phyloP scores from a whole-genome alignment of 2,329 filamentous ascomycete species.

The Botrytis tulipae region DNA sequence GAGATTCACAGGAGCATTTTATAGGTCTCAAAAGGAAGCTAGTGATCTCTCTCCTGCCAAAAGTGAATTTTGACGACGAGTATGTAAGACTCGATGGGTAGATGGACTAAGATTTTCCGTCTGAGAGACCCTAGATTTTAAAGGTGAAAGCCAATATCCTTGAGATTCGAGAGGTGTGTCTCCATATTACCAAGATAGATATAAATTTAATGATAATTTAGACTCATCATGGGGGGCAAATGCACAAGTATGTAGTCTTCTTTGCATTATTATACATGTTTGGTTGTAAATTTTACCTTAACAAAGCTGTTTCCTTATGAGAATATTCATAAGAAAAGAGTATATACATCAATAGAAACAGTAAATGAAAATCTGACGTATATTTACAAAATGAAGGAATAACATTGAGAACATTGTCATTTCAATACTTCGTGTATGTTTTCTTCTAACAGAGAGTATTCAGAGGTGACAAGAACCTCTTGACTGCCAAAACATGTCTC shows the following conservation, averaged over 20 bases:
- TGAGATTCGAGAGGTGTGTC: neutral
- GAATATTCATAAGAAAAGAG: fast-evolving
- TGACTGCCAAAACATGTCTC: neutral
- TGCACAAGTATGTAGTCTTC: neutral
- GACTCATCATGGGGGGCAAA: too few species aligned
- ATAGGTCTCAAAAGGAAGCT: neutral
- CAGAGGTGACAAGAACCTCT: fast-evolving
- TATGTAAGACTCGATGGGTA: neutral
- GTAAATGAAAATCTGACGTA: neutral
- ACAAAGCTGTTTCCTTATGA: too few species aligned
- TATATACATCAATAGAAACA: neutral
- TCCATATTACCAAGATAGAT: neutral
- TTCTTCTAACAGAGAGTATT: neutral
- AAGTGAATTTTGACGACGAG: neutral
- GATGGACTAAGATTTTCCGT: neutral
- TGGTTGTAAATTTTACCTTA: fast-evolving
- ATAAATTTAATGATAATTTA: neutral
- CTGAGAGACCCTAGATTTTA: too few species aligned
- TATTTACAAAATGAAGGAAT: neutral
- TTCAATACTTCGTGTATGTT: neutral
- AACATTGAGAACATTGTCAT: fast-evolving
- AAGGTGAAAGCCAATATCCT: neutral
- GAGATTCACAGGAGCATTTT: neutral
- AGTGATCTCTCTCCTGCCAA: neutral
- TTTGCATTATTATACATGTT: neutral